Evolutionary conservation across 2,329 filamentous ascomycete genomes (phyloP), one percentile per base, ranked within the genome.

Genomic region (Epichloe hybrida): DNA sequence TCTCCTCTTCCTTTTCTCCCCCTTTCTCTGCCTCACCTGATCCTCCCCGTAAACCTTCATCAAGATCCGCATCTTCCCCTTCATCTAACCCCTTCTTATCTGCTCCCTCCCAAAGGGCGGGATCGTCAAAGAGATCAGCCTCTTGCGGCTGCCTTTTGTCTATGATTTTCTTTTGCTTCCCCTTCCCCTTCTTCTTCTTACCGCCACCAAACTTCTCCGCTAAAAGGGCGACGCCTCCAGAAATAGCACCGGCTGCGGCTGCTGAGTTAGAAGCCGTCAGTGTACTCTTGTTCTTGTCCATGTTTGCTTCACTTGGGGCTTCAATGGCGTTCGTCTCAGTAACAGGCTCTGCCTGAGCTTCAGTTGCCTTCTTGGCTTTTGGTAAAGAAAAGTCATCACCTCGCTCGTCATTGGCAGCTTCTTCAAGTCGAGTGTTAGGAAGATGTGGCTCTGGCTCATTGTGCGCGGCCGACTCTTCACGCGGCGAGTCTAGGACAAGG

Each of bases 121-220:
- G 61, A 55, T 73, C 68, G 54, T 75, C 69, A 58, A 73, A 71
- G 34, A 71, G 58, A 55, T 73, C 70, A 43, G 74, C 69, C 13
- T 68, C 66, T 46, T 59, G 60, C 12, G 64, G 51, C 37, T 63
- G 59, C 54, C 66, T 63, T 54, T 68, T 68, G 55, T 73, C 71
- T 53, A 67, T 59, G 45, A 61, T 61, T 60, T 67, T 67, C 54
- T 66, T 66, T 47, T 68, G 48, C 50, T 55, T 59, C 27, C 51
- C 55, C 50, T 55, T 58, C 7, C 34, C 17, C 37, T 53, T 58
- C 43, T 55, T 58, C 48, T 58, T 60, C 50, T 57, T 58, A 13
- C 55, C 49, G 34, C 61, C 64, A 17, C 63, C 64, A 54, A 66
- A 65, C 50, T 62, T 67, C 50, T 67, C 61, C 34, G 64, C 61